Evolutionary conservation across 352 stramenopile genomes (phyloP).

Genomic region (Phytophthora sojae): DNA sequence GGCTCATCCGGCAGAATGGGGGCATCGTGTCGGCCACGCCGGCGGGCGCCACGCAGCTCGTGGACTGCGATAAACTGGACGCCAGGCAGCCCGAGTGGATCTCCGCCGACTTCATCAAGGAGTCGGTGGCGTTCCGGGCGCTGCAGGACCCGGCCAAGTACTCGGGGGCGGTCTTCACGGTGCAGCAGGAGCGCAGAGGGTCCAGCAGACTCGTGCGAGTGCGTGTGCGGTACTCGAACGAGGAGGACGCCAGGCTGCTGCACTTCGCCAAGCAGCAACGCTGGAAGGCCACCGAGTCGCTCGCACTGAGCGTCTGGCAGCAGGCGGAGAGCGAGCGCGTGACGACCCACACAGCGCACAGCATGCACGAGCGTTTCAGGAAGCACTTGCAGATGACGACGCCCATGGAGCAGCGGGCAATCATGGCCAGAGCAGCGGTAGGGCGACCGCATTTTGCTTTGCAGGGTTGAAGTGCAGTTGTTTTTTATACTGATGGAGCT

Average conservation of each 20-base stretch:
- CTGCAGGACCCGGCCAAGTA: slow-evolving; percentile 49
- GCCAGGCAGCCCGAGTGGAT: slow-evolving; percentile 40
- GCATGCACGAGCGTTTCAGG: slow-evolving; percentile 67
- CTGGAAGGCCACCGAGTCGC: slow-evolving; percentile 28
- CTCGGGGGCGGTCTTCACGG: slow-evolving; percentile 34
- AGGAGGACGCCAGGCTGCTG: slow-evolving; percentile 63
- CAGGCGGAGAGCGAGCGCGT: slow-evolving; percentile 31
- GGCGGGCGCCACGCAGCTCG: slow-evolving; percentile 43
- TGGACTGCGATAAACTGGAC: slow-evolving; percentile 43
- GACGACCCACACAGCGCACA: slow-evolving; percentile 43
- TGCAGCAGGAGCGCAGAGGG: background rate
- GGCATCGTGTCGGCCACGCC: slow-evolving; percentile 33
- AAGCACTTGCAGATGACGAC: slow-evolving; percentile 55
- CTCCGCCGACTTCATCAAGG: slow-evolving; percentile 54
- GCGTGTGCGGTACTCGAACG: slow-evolving; percentile 37
- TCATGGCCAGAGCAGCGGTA: slow-evolving; percentile 44
- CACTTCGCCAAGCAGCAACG: slow-evolving; percentile 40
- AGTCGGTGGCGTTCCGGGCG: slow-evolving; percentile 49
- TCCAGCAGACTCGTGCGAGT: background rate
- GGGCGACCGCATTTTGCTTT: background rate
- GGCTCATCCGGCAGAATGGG: slow-evolving; percentile 45
- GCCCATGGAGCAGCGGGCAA: slow-evolving; percentile 36
- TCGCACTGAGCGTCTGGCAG: slow-evolving; percentile 26
- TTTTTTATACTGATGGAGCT: background rate
- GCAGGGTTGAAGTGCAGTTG: background rate